These are phyloP conservation scores for Eryngium alpinum DNA, from an alignment of 140 eudicot species.

Conservation along the genomic window DNA sequence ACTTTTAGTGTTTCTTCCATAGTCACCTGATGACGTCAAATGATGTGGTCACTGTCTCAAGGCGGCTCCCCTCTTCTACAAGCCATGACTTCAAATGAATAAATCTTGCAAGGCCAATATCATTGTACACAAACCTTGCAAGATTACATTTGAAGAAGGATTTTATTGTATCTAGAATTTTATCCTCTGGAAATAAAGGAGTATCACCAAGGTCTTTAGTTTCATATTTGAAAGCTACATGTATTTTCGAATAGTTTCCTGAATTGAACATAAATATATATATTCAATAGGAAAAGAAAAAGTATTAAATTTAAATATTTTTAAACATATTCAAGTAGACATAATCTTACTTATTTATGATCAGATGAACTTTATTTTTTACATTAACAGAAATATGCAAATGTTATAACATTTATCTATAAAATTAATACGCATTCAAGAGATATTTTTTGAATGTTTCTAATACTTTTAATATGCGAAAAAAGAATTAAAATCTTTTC, in stretches of 20 bases:
- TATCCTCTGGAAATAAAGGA: constrained; percentile 36
- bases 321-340: background rate
- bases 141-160: constrained; percentile 58
- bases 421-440: background rate
- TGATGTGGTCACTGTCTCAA: background rate
- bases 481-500: background rate
- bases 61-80: background rate
- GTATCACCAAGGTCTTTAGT: constrained; percentile 62
- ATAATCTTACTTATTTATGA: background rate
- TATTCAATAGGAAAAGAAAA: background rate
- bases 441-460: background rate
- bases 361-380: too few species aligned
- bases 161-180: constrained; percentile 44
- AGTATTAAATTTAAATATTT: background rate
- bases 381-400: too few species aligned
- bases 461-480: background rate
- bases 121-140: constrained; percentile 11
- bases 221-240: constrained; percentile 70
- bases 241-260: constrained; percentile 46
- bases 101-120: background rate
- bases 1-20: background rate
- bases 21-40: background rate
- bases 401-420: too few species aligned
- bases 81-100: background rate
- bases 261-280: background rate